These are phyloP conservation scores for Pythium apleroticum DNA, from an alignment of 352 stramenopile species.

Conservation along the genomic window DNA sequence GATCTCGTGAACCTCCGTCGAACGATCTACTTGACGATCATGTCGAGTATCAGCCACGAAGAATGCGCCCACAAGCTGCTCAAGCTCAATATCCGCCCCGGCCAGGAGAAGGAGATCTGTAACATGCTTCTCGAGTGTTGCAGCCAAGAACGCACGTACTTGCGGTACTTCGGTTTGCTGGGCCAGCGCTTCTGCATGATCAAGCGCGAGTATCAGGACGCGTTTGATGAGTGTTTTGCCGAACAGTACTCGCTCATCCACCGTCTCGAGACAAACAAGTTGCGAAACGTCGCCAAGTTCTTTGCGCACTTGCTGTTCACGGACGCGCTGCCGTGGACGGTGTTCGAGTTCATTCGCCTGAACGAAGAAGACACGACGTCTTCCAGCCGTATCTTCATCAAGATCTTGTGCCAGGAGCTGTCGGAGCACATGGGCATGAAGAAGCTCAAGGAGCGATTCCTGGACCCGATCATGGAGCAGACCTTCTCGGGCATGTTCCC, in stretches of 20 bases:
- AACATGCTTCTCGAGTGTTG: constrained; percentile 99
- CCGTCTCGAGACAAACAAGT: constrained; percentile 98
- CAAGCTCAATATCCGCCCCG: constrained; percentile 96
- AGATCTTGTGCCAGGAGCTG: constrained; percentile 98
- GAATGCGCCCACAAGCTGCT: constrained; percentile 99
- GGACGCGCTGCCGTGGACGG: constrained; percentile 97
- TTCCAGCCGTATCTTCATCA: constrained; percentile 99
- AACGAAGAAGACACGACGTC: constrained; percentile 99
- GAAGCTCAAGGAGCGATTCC: constrained; percentile 95
- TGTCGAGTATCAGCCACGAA: constrained; percentile 98
- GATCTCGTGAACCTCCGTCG: constrained; percentile 97
- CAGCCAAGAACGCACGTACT: constrained; percentile 97
- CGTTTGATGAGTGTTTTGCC: constrained; percentile 94
- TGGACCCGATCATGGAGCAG: constrained; percentile 88
- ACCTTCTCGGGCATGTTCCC: constrained; percentile 97
- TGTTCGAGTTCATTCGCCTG: constrained; percentile 95
- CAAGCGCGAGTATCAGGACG: constrained; percentile 94
- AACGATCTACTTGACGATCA: constrained; percentile 99
- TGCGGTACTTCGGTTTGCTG: constrained; percentile 97
- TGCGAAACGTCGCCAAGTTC: constrained; percentile 98
- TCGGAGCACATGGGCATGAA: constrained; percentile 96
- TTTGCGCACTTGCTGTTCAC: constrained; percentile 98
- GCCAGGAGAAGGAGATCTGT: constrained; percentile 97
- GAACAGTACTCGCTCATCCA: constrained; percentile 97
- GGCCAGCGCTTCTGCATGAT: constrained; percentile 97